Base-by-base conservation (phyloP, 768 basidiomycete genomes). In the Leccinum subgranulosum region DNA sequence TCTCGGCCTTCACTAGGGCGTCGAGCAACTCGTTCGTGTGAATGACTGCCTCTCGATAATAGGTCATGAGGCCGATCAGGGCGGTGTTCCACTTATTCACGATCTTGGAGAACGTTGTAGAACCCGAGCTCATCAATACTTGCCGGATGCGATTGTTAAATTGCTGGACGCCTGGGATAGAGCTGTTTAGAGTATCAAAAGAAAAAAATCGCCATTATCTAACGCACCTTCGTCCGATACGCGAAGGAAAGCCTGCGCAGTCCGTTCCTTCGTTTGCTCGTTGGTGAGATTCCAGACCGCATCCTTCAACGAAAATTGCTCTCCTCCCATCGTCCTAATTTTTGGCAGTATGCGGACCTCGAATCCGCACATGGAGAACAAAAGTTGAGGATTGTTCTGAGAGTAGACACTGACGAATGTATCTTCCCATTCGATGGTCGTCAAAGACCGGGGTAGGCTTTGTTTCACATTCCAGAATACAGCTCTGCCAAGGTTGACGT, bases 391-490 rank as follows among this genome's bases (percentile, higher is more conserved):
- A 74, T 98, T 99, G 70, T 98, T 90, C 72, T 92, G 91, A 8
- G 95, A 98, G 75, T 92, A 99, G 48, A 98, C 96, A 56, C 93
- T 95, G 63, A 94, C 92, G 66, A 95, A 94, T 0, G 95, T 94
- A 69, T 98, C 94, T 61, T 98, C 96, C 97, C 97, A 98, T 67
- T 98, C 97, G 68, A 99, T 98, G 0, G 97, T 98, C 0, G 97
- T 98, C 60, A 99, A 76, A 15, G 96, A 97, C 49, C 97, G 81
- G 0, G 97, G 97, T 25, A 99, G 74, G 64, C 92, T 92, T 73
- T 98, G 94, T 77, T 98, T 97, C 73, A 98, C 92, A 69, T 99
- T 98, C 97, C 96, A 99, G 76, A 97, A 98, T 9, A 98, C 97
- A 2, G 97, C 97, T 60, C 97, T 84, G 21, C 96, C 97, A 47